Conservation (phyloP, 2,329 filamentous ascomycete genomes). For the Exophiala alcalophila region DNA sequence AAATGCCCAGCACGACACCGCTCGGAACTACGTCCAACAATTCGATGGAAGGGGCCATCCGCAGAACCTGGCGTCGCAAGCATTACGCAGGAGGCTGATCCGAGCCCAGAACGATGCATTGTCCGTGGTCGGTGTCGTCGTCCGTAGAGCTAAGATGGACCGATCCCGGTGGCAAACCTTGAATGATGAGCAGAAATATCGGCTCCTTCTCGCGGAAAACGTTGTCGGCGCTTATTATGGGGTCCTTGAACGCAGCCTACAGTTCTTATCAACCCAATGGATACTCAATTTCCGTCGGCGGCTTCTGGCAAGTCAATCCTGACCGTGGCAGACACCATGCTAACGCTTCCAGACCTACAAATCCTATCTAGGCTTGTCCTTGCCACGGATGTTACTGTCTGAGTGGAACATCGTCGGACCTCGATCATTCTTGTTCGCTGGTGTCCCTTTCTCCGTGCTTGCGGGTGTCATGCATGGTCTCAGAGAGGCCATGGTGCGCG, state of each 20-base stretch:
- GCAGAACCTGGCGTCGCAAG: conserved; percentile 43
- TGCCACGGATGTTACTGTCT: conserved; percentile 38
- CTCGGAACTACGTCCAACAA: conserved; percentile 46
- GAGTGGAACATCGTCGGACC: conserved; percentile 38
- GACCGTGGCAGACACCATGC: conserved; percentile 9
- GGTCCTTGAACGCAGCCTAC: conserved; percentile 5
- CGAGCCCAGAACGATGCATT: conserved; percentile 52
- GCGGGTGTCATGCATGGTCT: conserved; percentile 13
- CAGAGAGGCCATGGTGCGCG: conserved; percentile 13
- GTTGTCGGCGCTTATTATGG: conserved; percentile 14
- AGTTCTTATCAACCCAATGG: conserved; percentile 17
- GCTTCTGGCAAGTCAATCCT: conserved; percentile 34
- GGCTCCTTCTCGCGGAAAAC: conserved; percentile 34
- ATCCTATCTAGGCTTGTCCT: conserved; percentile 30
- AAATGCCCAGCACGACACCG: conserved; percentile 32
- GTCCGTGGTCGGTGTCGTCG: conserved; percentile 49
- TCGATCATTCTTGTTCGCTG: conserved; percentile 41
- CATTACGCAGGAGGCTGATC: conserved; percentile 40
- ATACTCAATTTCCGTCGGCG: conserved; percentile 17
- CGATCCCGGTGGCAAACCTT: conserved; percentile 21
- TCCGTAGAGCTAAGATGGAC: conserved; percentile 40
- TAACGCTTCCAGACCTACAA: conserved; percentile 20
- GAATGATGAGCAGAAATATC: conserved; percentile 38
- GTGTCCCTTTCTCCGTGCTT: conserved; percentile 34
- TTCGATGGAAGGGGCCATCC: conserved; percentile 50